These are phyloP conservation scores for Stentor roeselii DNA, from an alignment of 73 alveolate species.

Conservation along the genomic window DNA sequence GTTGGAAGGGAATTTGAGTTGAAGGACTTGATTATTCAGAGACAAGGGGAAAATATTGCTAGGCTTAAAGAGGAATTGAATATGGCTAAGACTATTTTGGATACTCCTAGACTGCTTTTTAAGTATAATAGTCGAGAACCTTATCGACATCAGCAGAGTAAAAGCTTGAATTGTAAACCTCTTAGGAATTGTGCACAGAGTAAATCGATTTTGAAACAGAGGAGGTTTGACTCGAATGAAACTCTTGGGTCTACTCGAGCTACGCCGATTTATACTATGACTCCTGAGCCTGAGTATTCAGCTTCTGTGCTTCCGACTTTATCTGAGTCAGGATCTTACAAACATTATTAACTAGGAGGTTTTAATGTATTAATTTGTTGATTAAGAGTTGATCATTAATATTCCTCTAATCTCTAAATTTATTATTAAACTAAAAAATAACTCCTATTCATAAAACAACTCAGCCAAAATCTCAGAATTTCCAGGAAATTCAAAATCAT, in stretches of 20 bases:
- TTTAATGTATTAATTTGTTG: too few relatives aligned
- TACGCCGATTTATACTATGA: background rate
- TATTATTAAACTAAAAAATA: too few relatives aligned
- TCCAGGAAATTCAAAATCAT: background rate
- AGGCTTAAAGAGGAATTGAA: background rate
- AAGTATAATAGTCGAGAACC: background rate
- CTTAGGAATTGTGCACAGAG: background rate
- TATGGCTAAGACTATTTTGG: background rate
- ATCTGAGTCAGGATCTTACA: background rate
- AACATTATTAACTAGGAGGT: too few relatives aligned
- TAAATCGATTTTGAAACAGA: background rate
- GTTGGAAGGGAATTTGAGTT: background rate
- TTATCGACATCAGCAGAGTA: background rate
- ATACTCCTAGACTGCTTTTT: background rate
- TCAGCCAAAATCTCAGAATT: background rate
- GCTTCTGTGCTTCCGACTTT: background rate
- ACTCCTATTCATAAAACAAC: too few relatives aligned
- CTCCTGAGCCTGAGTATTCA: background rate
- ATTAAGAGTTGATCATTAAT: too few relatives aligned
- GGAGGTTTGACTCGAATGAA: background rate
- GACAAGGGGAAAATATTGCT: background rate
- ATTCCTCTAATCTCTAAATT: too few relatives aligned
- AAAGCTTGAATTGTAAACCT: background rate
- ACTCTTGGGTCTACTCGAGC: background rate
- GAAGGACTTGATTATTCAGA: background rate